Base-by-base conservation (phyloP, 805 yeast species). In the Pichia pseudocactophila region DNA sequence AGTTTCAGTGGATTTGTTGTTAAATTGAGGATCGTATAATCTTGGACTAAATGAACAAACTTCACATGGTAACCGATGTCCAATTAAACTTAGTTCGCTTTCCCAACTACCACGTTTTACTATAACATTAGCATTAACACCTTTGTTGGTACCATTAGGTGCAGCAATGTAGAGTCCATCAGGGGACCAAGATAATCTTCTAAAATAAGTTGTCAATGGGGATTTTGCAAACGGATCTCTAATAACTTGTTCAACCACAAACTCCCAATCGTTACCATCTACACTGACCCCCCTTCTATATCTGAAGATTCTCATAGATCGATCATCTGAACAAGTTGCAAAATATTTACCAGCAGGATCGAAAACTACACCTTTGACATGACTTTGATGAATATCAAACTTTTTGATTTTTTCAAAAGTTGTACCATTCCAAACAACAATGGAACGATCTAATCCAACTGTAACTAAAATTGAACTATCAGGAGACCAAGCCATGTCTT, bases 261-360 rank as follows among this genome's bases (percentile, higher is more conserved):
- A 90, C 36, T 89, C 82, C 55, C 84, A 71, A 47, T 82, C 94
- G 34, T 68, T 68, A 7, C 74, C 68, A 4, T 82, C 76, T 15
- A 78, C 73, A 5, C 82, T 75, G 11, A 78, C 72, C 7, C 52
- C 49, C 44, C 80, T 77, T 52, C 87, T 87, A 59, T 89, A 92
- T 44, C 97, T 70, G 58, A 90, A 85, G 22, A 92, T 77, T 45
- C 95, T 73, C 38, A 90, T 79, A 0, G 96, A 82, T 55, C 98
- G 71, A 62, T 92, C 99, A 62, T 92, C 99, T 2, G 96, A 84
- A 18, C 94, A 89, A 0, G 99, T 90, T 7, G 96, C 97, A 66
- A 92, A 92, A 61, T 87, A 92, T 64, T 92, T 92, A 61, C 88
- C 88, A 3, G 98, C 98, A 0, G 99, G 99, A 59, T 92, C 99